Conservation (phyloP, 192 early-diverging fungal species). For the Kappamyces sp. region DNA sequence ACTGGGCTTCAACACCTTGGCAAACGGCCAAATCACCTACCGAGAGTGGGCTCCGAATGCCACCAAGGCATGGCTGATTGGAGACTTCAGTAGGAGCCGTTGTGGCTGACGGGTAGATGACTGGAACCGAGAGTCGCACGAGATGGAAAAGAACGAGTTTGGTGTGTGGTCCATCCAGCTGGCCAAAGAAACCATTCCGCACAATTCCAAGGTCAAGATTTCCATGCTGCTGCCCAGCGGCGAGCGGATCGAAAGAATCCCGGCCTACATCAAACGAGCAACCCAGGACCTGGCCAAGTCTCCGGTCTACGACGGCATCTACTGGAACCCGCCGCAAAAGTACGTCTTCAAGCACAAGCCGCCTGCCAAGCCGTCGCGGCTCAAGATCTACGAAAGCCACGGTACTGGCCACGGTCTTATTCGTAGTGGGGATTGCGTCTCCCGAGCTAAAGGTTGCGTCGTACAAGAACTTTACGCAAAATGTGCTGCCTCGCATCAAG, state of each 20-base stretch:
- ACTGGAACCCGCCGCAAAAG: conserved; percentile 80
- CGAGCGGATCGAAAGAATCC: conserved; percentile 79
- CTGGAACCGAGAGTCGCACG: conserved; percentile 72
- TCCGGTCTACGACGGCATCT: conserved; percentile 84
- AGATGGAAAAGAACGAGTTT: conserved; percentile 73
- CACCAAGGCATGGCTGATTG: conserved; percentile 68
- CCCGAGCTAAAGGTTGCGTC: conserved; percentile 75
- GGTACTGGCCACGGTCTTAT: conserved; percentile 36
- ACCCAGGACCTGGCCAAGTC: conserved; percentile 77
- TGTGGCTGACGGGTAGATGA: conserved; percentile 47
- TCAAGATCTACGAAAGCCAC: conserved; percentile 92
- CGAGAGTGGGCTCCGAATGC: conserved; percentile 96
- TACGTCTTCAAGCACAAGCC: conserved; percentile 75
- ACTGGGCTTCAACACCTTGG: conserved; percentile 73
- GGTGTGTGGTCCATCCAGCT: conserved; percentile 77
- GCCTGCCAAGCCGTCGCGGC: conserved; percentile 56
- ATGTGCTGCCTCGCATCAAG: conserved; percentile 80
- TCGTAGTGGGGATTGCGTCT: conserved; percentile 83
- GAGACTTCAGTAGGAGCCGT: conserved; percentile 74
- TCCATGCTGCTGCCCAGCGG: conserved; percentile 66
- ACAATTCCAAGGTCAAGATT: conserved; percentile 82
- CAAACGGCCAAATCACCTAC: conserved; percentile 61
- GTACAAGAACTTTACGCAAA: conserved; percentile 83
- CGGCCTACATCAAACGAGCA: conserved; percentile 81
- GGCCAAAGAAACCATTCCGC: conserved; percentile 70